Base-by-base conservation (phyloP, 2,329 filamentous ascomycete genomes). In the Zasmidium citrigriseum region DNA sequence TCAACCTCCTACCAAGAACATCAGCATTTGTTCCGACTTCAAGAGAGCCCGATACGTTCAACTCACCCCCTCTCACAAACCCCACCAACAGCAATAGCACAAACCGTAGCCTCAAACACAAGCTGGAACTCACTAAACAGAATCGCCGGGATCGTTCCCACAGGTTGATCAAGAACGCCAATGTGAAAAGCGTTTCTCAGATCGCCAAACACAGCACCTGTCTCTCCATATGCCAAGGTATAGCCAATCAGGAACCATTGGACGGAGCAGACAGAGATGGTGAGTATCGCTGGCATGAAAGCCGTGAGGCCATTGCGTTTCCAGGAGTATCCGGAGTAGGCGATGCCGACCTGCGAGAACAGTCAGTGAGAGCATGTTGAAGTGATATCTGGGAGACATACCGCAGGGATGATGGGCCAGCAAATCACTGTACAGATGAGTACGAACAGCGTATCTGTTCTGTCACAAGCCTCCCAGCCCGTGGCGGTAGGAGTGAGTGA, bases 81-180 rank as follows among this genome's bases (percentile, higher is more conserved):
- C 14, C 79, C 79, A 4, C 80, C 80, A 9, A 82, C 74, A 1
- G 78, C 76, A 63, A 82, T 82, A 1, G 78, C 79, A 63, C 79
- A 82, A 1, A 82, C 79, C 0, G 79, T 82, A 0, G 80, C 79
- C 55, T 76, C 72, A 57, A 82, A 82, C 1, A 82, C 76, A 10
- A 82, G 68, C 68, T 82, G 80, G 54, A 82, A 82, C 66, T 81
- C 79, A 51, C 77, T 80, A 68, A 82, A 82, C 4, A 82, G 64
- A 12, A 82, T 76, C 4, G 79, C 79, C 0, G 80, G 79, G 46
- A 82, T 82, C 0, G 77, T 79, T 3, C 80, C 79, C 1, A 82
- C 74, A 0, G 80, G 79, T 49, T 82, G 75, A 2, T 77, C 70
- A 0, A 82, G 70, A 3, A 82, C 80, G 12, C 73, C 75, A 7